Base-by-base conservation (phyloP, 2,329 filamentous ascomycete genomes). In the Aspergillus fijiensis region DNA sequence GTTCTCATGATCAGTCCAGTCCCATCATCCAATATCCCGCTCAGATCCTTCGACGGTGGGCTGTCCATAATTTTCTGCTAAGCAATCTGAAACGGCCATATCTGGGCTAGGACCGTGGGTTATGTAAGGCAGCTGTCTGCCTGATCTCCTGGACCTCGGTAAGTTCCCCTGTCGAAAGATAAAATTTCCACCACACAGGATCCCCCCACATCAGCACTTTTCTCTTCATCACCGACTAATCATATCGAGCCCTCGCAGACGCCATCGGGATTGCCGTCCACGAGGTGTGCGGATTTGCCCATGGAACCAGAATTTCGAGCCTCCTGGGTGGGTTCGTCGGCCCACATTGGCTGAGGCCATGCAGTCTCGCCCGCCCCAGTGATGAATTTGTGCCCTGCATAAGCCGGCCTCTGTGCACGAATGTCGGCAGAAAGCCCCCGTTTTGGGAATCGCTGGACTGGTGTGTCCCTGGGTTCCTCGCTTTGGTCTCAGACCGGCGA, bases 261-360 rank as follows among this genome's bases (percentile, higher is more conserved):
- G 16, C 23, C 10, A 33, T 48, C 39, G 42, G 39, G 49, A 39
- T 9, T 31, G 47, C 29, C 49, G 45, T 56, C 63, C 61, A 64
- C 58, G 58, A 63, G 58, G 51, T 23, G 19, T 27, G 33, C 51
- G 49, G 51, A 49, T 42, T 45, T 42, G 35, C 7, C 62, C 62
- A 58, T 62, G 60, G 62, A 52, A 45, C 39, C 39, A 45, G 39
- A 2, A 19, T 54, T 49, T 51, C 47, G 42, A 54, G 49, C 51
- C 48, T 59, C 54, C 42, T 51, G 31, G 29, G 12, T 23, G 57
- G 35, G 56, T 33, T 47, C 42, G 25, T 23, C 33, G 57, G 53
- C 52, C 62, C 63, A 64, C 63, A 47, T 61, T 56, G 58, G 49
- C 54, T 21, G 45, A 59, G 42, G 21, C 60, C 53, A 59, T 57